These are phyloP conservation scores for Yarrowia galli DNA, from an alignment of 1,139 yeast genomes.

Conservation along the genomic window DNA sequence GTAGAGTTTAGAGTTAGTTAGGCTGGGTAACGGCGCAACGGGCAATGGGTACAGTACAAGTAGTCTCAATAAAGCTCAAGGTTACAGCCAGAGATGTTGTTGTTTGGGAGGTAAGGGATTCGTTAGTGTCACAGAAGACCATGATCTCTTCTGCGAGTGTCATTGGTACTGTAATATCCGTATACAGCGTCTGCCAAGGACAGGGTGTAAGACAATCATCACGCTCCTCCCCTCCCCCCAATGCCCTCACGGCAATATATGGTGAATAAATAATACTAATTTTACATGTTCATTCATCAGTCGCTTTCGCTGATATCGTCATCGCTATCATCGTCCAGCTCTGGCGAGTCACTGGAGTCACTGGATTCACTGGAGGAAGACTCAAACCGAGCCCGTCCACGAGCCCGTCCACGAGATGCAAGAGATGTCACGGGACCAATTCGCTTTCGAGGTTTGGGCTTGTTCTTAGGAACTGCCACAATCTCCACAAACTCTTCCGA, in stretches of 20 bases:
- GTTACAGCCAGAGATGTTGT: no score
- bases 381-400: background rate
- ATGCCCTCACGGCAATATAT: background rate
- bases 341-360: background rate
- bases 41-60: no score
- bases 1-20: no score
- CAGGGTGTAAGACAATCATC: no score
- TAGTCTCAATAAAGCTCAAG: no score
- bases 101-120: no score
- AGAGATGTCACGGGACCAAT: background rate
- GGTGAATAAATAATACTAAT: background rate
- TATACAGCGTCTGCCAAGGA: no score
- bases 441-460: background rate
- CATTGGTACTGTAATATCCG: no score
- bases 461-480: slow-evolving; percentile 1
- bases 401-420: background rate
- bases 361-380: background rate
- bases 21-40: no score
- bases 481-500: background rate
- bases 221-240: no score
- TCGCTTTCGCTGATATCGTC: slow-evolving; percentile 1
- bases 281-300: background rate
- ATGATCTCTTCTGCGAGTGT: no score
- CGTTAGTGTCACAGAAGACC: no score
- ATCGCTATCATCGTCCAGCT: slow-evolving; percentile 5